phyloP scores from a whole-genome alignment of 2,329 filamentous ascomycete species.

The Chrysoporthe deuterocubensis region DNA sequence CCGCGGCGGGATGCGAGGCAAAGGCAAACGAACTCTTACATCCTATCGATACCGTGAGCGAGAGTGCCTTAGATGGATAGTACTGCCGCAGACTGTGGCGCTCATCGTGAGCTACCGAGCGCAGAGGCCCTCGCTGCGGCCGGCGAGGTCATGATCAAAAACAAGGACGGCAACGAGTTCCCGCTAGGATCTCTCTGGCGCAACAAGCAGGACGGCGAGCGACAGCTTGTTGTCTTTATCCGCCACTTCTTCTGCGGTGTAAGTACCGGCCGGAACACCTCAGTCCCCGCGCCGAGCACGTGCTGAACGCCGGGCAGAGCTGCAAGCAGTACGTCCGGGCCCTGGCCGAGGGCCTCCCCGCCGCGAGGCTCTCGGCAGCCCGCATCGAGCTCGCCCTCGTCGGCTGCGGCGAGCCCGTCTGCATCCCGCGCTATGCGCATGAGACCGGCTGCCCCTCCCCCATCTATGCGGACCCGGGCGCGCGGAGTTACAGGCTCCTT shows the following conservation, averaged over 20 bases:
- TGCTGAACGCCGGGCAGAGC: conserved; percentile 13
- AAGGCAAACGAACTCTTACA: not conserved
- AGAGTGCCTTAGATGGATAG: not conserved
- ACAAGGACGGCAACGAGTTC: conserved; percentile 8
- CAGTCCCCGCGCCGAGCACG: not conserved
- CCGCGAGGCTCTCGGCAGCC: conserved; percentile 12
- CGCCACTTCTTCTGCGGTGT: conserved; percentile 24
- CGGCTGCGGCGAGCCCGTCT: conserved; percentile 14
- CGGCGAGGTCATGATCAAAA: conserved; percentile 21
- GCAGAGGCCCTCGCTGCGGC: not conserved
- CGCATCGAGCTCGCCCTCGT: conserved; percentile 8
- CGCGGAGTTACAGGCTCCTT: conserved; percentile 4
- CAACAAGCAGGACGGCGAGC: conserved; percentile 13
- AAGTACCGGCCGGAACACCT: not conserved
- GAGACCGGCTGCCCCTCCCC: conserved; percentile 6
- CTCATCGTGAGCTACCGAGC: conserved; percentile 16
- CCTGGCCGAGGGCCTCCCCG: conserved; percentile 3
- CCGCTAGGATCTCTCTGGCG: conserved; percentile 12
- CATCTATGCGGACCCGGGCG: conserved; percentile 19
- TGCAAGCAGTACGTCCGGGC: conserved; percentile 16
- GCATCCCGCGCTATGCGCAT: conserved; percentile 9
- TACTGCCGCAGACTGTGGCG: not conserved
- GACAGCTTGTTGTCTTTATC: conserved; percentile 18
- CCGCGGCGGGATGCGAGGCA: not conserved
- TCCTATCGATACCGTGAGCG: not conserved